phyloP scores from a whole-genome alignment of 805 yeast species.

The Wickerhamomyces canadensis region DNA sequence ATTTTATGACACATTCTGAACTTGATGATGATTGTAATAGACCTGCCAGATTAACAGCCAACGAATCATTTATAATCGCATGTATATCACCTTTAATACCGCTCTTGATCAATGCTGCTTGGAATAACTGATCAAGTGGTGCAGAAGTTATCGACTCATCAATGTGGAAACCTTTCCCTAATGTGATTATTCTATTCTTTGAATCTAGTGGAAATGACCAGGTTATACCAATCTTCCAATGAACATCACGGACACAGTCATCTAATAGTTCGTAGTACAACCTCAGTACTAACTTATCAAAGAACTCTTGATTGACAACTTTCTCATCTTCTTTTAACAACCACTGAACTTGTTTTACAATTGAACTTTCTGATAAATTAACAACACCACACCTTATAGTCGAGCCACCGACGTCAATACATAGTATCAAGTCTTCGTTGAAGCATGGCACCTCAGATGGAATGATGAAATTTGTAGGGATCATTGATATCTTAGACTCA shows the following conservation, averaged over 20 bases:
- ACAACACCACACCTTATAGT: slow-evolving; percentile 37
- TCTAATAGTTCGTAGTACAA: slow-evolving; percentile 7
- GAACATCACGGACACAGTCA: neutral
- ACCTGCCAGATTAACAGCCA: slow-evolving; percentile 62
- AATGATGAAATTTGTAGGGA: slow-evolving; percentile 6
- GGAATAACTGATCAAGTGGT: slow-evolving; percentile 39
- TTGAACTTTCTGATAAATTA: slow-evolving; percentile 2
- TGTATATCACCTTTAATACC: slow-evolving; percentile 32
- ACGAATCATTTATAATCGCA: slow-evolving; percentile 55
- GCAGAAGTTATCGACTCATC: slow-evolving; percentile 32
- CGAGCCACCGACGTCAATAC: slow-evolving; percentile 56
- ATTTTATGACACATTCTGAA: no score
- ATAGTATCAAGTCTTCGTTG: slow-evolving; percentile 2
- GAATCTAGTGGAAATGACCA: slow-evolving; percentile 54
- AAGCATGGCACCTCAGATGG: slow-evolving; percentile 2
- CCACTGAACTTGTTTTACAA: slow-evolving; percentile 10
- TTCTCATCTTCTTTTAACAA: slow-evolving; percentile 25
- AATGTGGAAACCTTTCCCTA: slow-evolving; percentile 58
- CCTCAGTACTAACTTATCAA: slow-evolving; percentile 30
- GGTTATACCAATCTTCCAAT: slow-evolving; percentile 37
- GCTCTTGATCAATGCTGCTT: slow-evolving; percentile 24
- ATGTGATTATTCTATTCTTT: slow-evolving; percentile 36
- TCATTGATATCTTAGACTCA: slow-evolving; percentile 10
- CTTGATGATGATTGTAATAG: no score
- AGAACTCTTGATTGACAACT: slow-evolving; percentile 35